Base-by-base conservation (phyloP, 331 rosid genomes). In the Acacia concinna region DNA sequence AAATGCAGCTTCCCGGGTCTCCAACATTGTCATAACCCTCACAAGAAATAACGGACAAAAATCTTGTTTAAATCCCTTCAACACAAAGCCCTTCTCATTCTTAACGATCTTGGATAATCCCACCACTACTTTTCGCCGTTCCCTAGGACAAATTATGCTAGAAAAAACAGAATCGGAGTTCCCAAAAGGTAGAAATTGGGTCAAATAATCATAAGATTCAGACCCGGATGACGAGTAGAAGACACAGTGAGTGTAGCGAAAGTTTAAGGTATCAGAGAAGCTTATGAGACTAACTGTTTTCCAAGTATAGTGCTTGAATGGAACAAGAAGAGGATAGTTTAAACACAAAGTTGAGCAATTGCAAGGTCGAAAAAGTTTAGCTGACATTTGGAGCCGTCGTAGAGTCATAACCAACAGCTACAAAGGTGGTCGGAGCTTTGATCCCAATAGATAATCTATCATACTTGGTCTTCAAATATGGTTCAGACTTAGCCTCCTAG, bases 11-110 rank as follows among this genome's bases (percentile, higher is more conserved):
- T 87, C 87, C 23, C 90, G 83, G 9, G 81, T 40, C 3, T 64
- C 83, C 0, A 89, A 78, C 17, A 91, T 68, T 41, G 85, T 83
- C 84, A 92, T 84, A 7, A 87, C 79, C 49, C 85, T 75, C 1
- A 81, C 97, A 2, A 94, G 87, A 6, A 86, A 75, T 73, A 74
- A 78, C 0, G 96, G 97, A 51, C 87, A 90, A 66, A 92, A 92
- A 0, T 79, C 56, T 3, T 78, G 62, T 20, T 91, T 88, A 79
- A 94, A 85, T 0, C 30, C 80, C 83, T 77, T 87, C 81, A 94
- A 82, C 5, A 76, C 27, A 54, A 84, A 81, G 28, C 75, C 77
- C 2, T 86, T 81, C 2, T 65, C 71, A 75, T 20, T 71, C 78
- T 94, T 94, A 13, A 94, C 62, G 40, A 87, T 76, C 75, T 70